These are phyloP conservation scores for Phytomonas sp. DNA, from an alignment of 208 protist species.

Conservation along the genomic window DNA sequence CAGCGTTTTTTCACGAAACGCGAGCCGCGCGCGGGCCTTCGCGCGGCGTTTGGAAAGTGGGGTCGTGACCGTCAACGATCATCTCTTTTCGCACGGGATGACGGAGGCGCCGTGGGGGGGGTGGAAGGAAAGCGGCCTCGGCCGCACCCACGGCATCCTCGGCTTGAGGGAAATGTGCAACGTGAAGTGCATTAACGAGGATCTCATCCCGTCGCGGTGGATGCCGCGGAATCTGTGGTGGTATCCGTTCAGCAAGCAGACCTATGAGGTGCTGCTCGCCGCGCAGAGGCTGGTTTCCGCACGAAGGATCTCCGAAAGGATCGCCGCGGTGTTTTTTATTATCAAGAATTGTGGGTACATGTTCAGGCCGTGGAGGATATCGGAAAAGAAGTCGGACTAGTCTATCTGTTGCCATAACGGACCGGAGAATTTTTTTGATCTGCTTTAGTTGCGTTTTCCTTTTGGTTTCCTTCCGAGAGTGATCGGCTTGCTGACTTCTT, in stretches of 20 bases:
- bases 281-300: slow-evolving; percentile 32
- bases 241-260: slow-evolving; percentile 45
- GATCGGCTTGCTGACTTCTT: too few relatives aligned
- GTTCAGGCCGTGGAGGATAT: slow-evolving; percentile 46
- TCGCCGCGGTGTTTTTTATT: slow-evolving; percentile 21
- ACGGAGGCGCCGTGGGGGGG: slow-evolving; percentile 81
- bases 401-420: too few relatives aligned
- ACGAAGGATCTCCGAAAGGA: slow-evolving; percentile 16
- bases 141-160: slow-evolving; percentile 70
- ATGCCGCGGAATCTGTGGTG: slow-evolving; percentile 69
- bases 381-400: slow-evolving; percentile 15
- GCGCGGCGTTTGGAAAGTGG: slow-evolving; percentile 58
- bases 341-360: slow-evolving; percentile 32
- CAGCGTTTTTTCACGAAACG: slow-evolving; percentile 61
- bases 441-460: too few relatives aligned
- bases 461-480: too few relatives aligned
- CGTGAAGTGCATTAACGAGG: slow-evolving; percentile 74
- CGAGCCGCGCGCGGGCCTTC: slow-evolving; percentile 23
- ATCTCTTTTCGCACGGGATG: slow-evolving; percentile 60
- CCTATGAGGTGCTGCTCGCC: slow-evolving; percentile 26
- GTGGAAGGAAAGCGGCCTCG: slow-evolving; percentile 82
- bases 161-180: slow-evolving; percentile 80
- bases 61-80: slow-evolving; percentile 81
- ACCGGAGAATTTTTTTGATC: too few relatives aligned
- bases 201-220: slow-evolving; percentile 22